phyloP scores from a whole-genome alignment of 2,329 filamentous ascomycete genomes.

The Claviceps citrina region DNA sequence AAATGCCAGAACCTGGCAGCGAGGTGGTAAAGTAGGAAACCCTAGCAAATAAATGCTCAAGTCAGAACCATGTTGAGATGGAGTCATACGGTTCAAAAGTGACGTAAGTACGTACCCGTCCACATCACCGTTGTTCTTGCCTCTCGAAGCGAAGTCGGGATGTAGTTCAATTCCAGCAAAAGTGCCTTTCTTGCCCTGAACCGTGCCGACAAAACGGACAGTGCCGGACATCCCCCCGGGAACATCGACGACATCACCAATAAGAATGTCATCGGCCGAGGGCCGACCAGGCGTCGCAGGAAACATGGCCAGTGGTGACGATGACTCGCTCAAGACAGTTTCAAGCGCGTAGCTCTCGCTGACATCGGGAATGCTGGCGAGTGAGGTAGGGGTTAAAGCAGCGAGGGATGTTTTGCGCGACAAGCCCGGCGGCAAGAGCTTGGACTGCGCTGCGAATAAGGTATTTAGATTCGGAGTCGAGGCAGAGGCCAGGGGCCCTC shows the following conservation, averaged over 20 bases:
- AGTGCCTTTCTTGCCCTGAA: conserved; percentile 74
- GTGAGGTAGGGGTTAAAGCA: conserved; percentile 47
- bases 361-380: conserved; percentile 52
- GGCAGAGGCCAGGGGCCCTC: conserved; percentile 30
- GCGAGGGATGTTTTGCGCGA: conserved; percentile 58
- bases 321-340: conserved; percentile 28
- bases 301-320: conserved; percentile 27
- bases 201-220: conserved; percentile 75
- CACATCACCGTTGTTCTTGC: conserved; percentile 93
- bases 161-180: conserved; percentile 89
- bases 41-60: conserved; percentile 21
- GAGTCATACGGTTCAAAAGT: background rate
- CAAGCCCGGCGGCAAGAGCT: conserved; percentile 31
- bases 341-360: conserved; percentile 47
- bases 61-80: background rate
- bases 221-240: conserved; percentile 84
- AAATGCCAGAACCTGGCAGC: conserved; percentile 74
- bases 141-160: conserved; percentile 61
- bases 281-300: conserved; percentile 37
- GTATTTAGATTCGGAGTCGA: conserved; percentile 45
- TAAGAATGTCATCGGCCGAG: conserved; percentile 39
- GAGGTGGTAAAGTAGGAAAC: conserved; percentile 69
- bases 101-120: conserved; percentile 52
- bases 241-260: conserved; percentile 79
- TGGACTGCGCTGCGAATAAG: conserved; percentile 34